phyloP scores from a whole-genome alignment of 805 yeast species.

The Clavispora asparagi region DNA sequence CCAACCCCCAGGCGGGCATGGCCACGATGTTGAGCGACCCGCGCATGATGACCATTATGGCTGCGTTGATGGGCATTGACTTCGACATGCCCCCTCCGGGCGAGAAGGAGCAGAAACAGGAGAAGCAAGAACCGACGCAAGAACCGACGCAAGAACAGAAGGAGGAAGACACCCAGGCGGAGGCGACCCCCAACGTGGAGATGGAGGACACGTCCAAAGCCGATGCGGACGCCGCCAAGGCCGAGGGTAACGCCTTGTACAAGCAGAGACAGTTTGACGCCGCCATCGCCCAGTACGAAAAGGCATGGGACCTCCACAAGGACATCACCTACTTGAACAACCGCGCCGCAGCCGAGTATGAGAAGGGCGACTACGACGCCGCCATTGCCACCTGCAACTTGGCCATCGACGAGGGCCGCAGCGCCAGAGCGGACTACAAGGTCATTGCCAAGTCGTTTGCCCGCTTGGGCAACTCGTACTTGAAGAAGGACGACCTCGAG shows the following conservation, averaged over 20 bases:
- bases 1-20: conserved; percentile 72
- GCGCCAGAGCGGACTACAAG: conserved; percentile 85
- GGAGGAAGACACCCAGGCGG: conserved; percentile 16
- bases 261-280: conserved; percentile 86
- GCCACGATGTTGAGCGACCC: conserved; percentile 72
- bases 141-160: conserved; percentile 4
- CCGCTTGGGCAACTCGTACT: conserved; percentile 78
- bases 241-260: conserved; percentile 81
- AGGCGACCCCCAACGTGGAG: conserved; percentile 20
- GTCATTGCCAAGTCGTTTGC: conserved; percentile 88
- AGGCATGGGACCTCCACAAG: conserved; percentile 75
- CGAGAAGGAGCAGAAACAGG: conserved; percentile 1
- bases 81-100: conserved; percentile 40
- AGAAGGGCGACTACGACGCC: conserved; percentile 84
- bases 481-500: conserved; percentile 66
- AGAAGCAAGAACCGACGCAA: background rate
- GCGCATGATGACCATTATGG: conserved; percentile 83
- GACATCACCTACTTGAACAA: conserved; percentile 94
- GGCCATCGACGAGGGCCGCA: conserved; percentile 90
- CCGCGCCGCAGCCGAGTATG: conserved; percentile 96
- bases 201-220: conserved; percentile 36
- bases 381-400: conserved; percentile 75
- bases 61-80: conserved; percentile 79
- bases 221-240: conserved; percentile 67
- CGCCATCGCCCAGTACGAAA: conserved; percentile 80